A percentile compares a stretch with the other conserved stretches of the same genome.
Evolutionary conservation across 2,329 filamentous ascomycete species (phyloP).

Genomic region (Zalaria obscura): DNA sequence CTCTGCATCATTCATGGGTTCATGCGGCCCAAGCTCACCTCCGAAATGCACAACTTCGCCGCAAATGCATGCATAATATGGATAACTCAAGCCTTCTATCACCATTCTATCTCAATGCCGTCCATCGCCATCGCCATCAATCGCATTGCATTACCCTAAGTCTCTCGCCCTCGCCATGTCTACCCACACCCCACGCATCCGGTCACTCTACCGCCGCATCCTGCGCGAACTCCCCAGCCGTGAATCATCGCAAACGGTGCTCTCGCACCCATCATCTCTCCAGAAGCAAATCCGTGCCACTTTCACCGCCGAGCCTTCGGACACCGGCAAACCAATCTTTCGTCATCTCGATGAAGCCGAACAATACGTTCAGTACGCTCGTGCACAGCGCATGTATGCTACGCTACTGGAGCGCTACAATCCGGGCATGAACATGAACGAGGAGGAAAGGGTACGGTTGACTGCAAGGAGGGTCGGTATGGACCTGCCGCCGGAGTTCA

Average conservation of each 20-base stretch:
- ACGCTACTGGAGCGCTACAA: conserved; percentile 84
- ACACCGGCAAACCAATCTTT: not conserved
- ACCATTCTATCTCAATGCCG: too few relatives aligned
- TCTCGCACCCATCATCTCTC: conserved; percentile 48
- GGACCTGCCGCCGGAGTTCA: conserved; percentile 60
- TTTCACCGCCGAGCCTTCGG: conserved; percentile 31
- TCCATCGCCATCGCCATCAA: too few relatives aligned
- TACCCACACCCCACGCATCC: conserved; percentile 34
- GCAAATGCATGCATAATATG: not conserved
- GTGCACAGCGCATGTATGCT: conserved; percentile 72
- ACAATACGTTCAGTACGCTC: conserved; percentile 67
- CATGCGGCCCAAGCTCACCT: not conserved
- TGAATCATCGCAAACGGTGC: conserved; percentile 35
- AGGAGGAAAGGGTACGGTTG: conserved; percentile 69
- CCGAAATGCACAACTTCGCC: not conserved
- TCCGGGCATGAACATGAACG: conserved; percentile 75
- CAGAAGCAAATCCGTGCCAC: conserved; percentile 54
- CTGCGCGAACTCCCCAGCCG: conserved; percentile 78
- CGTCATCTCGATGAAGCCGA: conserved; percentile 42
- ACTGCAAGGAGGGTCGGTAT: conserved; percentile 80
- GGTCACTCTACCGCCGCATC: conserved; percentile 74
- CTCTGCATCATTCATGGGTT: too few relatives aligned
- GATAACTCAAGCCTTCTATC: too few relatives aligned
- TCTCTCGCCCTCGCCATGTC: conserved; percentile 14
- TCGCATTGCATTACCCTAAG: too few relatives aligned